Evolutionary conservation across 495 filamentous ascomycete genomes (phyloP), one percentile per base, ranked within the genome.

Genomic region (Chlorociboria aeruginascens): DNA sequence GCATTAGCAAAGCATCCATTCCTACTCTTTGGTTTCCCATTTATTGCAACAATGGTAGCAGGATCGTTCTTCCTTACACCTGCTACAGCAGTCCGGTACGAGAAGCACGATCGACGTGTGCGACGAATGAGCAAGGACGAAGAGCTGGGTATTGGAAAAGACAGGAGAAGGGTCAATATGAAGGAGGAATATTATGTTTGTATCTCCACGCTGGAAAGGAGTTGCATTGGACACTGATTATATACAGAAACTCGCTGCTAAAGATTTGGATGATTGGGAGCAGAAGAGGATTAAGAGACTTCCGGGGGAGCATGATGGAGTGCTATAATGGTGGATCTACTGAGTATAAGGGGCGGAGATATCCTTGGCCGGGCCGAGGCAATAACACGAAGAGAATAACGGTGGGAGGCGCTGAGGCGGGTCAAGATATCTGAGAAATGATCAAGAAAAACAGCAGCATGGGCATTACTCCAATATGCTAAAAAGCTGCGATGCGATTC

Each of bases 251-350:
- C 70, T 96, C 12, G 83, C 89, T 52, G 83, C 82, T 29, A 93
- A 96, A 66, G 89, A 97, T 63, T 60, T 95, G 43, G 90, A 97
- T 57, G 74, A 86, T 56, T 99, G 93, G 93, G 93, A 99, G 62
- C 89, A 95, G 61, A 92, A 86, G 63, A 76, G 93, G 41, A 87
- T 97, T 11, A 76, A 89, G 66, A 72, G 93, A 56, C 74, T 97
- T 46, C 72, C 81, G 28, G 93, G 93, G 11, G 93, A 99, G 65
- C 78, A 72, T 31, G 89, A 99, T 66, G 93, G 93, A 12, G 73
- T 84, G 35, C 54, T 95, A 49, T 90, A 71, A 79, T 25, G 20
- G 20, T 25, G 20, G 20, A 25, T 25, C 4, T 25, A 25, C 20
- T 25, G 20, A 4, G 4, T 4, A 25, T 1, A 25, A 25, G 20